Base-by-base conservation (phyloP, 2,329 filamentous ascomycete genomes). In the Neoarthrinium moseri region DNA sequence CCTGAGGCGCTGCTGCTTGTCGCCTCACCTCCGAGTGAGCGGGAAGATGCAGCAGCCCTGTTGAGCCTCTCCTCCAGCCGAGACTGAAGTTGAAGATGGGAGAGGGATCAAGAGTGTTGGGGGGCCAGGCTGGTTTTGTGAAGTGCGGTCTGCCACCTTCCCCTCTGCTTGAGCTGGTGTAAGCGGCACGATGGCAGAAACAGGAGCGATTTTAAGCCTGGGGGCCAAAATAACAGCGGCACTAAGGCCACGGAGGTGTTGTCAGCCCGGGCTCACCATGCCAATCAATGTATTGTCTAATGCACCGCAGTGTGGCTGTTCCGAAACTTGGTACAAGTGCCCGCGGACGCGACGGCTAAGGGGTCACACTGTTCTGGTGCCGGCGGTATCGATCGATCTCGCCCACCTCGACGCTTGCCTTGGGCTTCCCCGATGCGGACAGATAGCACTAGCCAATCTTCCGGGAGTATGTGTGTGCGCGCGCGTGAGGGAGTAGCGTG, bases 201-300 rank as follows among this genome's bases (percentile, higher is more conserved):
- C 12, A 34, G 30, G 30, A 50, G 42, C 36, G 56, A 60, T 32
- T 34, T 54, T 23, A 55, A 59, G 35, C 56, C 52, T 43, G 49
- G 34, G 13, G 30, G 15, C 33, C 34, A 43, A 24, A 49, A 32
- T 23, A 15, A 42, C n/a, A 26, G 32, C 32, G 41, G 41, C 41
- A 36, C 41, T 44, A 36, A 36, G 18, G 30, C 32, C 29, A 23
- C 26, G 18, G 21, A 22, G n/a, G 33, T 24, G 36, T 44, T 22
- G 23, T 44, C 41, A 44, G 41, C 41, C 15, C n/a, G 29, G 13
- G 22, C 40, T 27, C 37, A 18, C n/a, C n/a, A n/a, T 15, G 23
- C 12, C 22, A 17, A 29, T 23, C 30, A n/a, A 44, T 17, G 32
- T 23, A n/a, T 12, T 8, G 24, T 18, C 5, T 12, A 23, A 6